These are phyloP conservation scores for Fraxinus xanthoxyloides DNA, from an alignment of 305 asterid species.

Conservation along the genomic window DNA sequence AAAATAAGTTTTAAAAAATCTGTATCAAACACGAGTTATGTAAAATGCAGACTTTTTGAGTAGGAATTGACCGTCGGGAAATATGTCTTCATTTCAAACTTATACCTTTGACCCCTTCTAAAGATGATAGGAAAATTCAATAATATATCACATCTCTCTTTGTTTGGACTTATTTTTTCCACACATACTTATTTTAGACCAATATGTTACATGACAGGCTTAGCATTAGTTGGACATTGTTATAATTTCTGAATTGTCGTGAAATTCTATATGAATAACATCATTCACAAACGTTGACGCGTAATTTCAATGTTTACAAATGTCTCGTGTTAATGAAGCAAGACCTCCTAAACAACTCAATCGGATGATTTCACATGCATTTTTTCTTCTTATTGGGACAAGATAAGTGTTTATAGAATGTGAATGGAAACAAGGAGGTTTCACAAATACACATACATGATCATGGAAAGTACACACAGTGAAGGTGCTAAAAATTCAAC, in stretches of 20 bases:
- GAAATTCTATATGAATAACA: not conserved
- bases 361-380: not conserved
- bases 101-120: not conserved
- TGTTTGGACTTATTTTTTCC: not conserved
- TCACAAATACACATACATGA: not conserved
- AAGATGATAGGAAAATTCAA: not conserved
- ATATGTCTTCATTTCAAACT: not conserved
- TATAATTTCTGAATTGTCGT: not conserved
- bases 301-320: not conserved
- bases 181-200: not conserved
- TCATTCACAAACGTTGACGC: not conserved
- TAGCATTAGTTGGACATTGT: not conserved
- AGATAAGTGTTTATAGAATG: not conserved
- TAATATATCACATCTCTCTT: not conserved
- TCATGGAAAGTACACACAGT: not conserved
- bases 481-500: slow-evolving; percentile 21
- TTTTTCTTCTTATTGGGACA: not conserved
- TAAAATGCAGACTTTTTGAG: not conserved
- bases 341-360: not conserved
- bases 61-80: not conserved
- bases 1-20: not conserved
- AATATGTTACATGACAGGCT: not conserved
- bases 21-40: not conserved
- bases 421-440: not conserved
- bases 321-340: not conserved